Evolutionary conservation across 2,329 filamentous ascomycete species (phyloP), one percentile per base, ranked within the genome.

Genomic region (Pyrenochaeta sp.): DNA sequence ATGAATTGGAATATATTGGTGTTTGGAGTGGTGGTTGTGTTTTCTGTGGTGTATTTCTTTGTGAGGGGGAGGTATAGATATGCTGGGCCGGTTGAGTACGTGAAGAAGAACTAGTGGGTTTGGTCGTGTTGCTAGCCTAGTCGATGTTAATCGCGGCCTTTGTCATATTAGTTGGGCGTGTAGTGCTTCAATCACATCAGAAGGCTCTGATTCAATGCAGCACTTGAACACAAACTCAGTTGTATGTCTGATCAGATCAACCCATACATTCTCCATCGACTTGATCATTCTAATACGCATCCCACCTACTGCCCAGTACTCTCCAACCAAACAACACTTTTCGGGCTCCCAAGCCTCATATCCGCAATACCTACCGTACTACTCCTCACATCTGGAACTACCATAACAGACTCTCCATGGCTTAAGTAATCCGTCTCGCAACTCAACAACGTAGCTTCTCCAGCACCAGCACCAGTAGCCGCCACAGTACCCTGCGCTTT

Each of bases 391-490:
- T 93, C 88, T 13, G 88, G 85, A 24, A 93, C 84, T 2, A 97
- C 91, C 49, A 89, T 79, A 1, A 97, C 84, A 39, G 88, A 89
- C 80, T 95, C 90, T 0, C 90, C 91, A 56, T 91, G 82, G 71
- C 92, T 95, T 67, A 87, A 83, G 68, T 90, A 91, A 72, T 97
- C 91, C 12, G 91, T 90, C 79, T 98, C 93, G 71, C 89, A 92
- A 2, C 78, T 85, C 67, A 84, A 66, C 5, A 66, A 56, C 7
- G 72, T 69, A 24, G 62, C 61, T 32, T 62, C 69, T 54, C 36
- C 24, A 32, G 36, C 15, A 30, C 28, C 28, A 40, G 7, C 50
- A 15, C 47, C 62, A 44, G 37, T 32, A 30, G 25, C 19, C 42
- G 56, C 39, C 9, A 9, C 43, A n/a, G 49, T 52, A 19, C 5